Percentiles rank a stretch among this genome's conserved stretches.
Evolutionary conservation across 2,329 filamentous ascomycete genomes (phyloP).

Genomic region (Saccharata proteae): DNA sequence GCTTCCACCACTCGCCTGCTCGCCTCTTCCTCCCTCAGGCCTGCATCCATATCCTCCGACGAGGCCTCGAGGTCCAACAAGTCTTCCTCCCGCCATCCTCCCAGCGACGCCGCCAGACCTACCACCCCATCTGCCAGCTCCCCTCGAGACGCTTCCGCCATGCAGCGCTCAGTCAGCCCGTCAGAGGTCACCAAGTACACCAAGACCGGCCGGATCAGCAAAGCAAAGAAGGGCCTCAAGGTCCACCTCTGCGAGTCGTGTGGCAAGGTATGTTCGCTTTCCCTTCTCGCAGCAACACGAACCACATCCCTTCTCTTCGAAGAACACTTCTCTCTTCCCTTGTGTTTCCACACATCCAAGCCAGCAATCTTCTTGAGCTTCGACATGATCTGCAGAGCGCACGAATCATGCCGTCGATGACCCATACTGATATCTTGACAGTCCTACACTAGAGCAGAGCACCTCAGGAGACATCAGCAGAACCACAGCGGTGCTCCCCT

Average conservation of each 20-base stretch:
- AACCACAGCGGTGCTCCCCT: conserved; percentile 32
- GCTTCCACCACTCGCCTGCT: too few species aligned
- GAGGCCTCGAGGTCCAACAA: conserved; percentile 6
- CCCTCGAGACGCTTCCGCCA: conserved; percentile 11
- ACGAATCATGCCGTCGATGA: neutral
- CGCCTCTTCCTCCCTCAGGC: too few species aligned
- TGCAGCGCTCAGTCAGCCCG: conserved; percentile 23
- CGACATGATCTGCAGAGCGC: too few species aligned
- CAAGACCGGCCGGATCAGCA: conserved; percentile 34
- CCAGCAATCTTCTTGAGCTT: neutral
- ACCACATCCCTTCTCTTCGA: neutral
- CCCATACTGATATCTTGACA: conserved; percentile 10
- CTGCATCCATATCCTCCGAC: too few species aligned
- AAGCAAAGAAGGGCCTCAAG: conserved; percentile 35
- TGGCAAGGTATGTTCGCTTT: conserved; percentile 28
- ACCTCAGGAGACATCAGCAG: conserved; percentile 35
- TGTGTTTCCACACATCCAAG: too few species aligned
- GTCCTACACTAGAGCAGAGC: conserved; percentile 37
- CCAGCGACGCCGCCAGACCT: neutral
- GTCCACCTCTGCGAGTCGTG: conserved; percentile 34
- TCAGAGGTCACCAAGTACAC: conserved; percentile 25
- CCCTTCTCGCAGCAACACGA: too few species aligned
- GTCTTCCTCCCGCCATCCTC: too few species aligned
- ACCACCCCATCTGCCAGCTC: neutral
- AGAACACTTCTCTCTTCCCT: conserved; percentile 2